Base-by-base conservation (phyloP, 345 rosid species). In the Linum lewisii region DNA sequence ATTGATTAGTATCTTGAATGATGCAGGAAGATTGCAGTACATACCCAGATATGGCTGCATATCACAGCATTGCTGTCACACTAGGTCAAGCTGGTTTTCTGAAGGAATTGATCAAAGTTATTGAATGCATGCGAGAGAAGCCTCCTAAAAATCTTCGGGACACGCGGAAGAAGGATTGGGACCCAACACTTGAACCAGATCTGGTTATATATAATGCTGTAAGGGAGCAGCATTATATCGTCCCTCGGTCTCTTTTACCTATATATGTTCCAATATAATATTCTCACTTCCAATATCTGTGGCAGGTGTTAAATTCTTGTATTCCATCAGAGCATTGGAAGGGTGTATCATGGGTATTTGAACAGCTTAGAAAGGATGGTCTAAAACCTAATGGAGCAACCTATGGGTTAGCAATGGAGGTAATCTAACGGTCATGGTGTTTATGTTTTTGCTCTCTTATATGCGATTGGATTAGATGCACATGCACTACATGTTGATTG, bases 341-440 rank as follows among this genome's bases (percentile, higher is more conserved):
- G 74, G 95, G 87, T 60, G 98, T 86, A 55, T 77, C 84, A 32
- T 88, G 95, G 96, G 96, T 84, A 59, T 86, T 92, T 80, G 47
- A 78, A 68, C 88, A 92, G 77, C 65, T 92, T 70, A 79, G 93
- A 68, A 88, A 82, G 77, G 72, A 76, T 65, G 85, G 89, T 58
- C 72, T 88, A 57, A 83, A 81, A 75, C 98, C 98, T 62, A 84
- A 80, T 72, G 95, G 85, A 74, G 96, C 96, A 47, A 86, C 95
- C 25, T 86, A 86, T 75, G 98, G 98, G 75, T 85, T 92, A 59
- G 95, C 98, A 10, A 92, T 92, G 95, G 96, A 92, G 96, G 98
- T 92, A 83, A 76, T 51, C 5, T 59, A 32, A 63, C 42, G 61
- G 34, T 65, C 47, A 49, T 50, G 67, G 51, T 1, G 4, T 64